These are phyloP conservation scores for Saccharomyces hybrid DNA, from an alignment of 1,139 yeast species.

Conservation along the genomic window DNA sequence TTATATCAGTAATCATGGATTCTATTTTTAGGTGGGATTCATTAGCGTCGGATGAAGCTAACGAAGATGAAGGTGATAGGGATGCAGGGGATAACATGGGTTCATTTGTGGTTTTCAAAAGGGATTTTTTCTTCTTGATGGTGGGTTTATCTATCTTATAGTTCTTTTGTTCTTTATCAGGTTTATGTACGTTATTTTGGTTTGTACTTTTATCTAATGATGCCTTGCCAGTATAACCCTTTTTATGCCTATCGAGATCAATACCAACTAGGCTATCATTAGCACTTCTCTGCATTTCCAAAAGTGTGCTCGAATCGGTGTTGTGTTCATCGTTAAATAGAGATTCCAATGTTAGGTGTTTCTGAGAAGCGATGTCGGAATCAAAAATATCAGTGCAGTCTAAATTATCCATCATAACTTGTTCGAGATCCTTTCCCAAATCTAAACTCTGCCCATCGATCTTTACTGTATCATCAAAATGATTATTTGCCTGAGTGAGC, in stretches of 20 bases:
- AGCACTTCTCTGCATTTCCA: background rate
- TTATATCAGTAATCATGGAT: conserved; percentile 3
- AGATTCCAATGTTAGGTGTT: conserved; percentile 24
- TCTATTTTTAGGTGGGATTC: conserved; percentile 4
- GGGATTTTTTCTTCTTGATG: background rate
- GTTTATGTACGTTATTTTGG: background rate
- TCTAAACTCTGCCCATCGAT: conserved; percentile 6
- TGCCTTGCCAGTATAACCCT: background rate
- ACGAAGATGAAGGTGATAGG: conserved; percentile 15
- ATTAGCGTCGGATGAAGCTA: conserved; percentile 2
- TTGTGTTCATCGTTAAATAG: conserved; percentile 16
- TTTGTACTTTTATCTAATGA: background rate
- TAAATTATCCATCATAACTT: conserved; percentile 10
- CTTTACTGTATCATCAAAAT: conserved; percentile 3
- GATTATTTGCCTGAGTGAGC: conserved; percentile 15
- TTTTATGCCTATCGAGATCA: background rate
- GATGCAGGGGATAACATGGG: conserved; percentile 17
- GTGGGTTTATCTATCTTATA: background rate
- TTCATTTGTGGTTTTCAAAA: conserved; percentile 4
- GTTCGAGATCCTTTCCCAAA: conserved; percentile 17
- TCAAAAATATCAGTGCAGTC: conserved; percentile 11
- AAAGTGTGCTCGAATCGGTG: background rate
- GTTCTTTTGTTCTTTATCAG: background rate
- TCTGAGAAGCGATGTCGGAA: conserved; percentile 11
- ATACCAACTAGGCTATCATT: background rate